Percentiles rank a stretch among this genome's conserved stretches.
Conservation (phyloP, 106 monocot species). For the Gastrodia elata region DNA sequence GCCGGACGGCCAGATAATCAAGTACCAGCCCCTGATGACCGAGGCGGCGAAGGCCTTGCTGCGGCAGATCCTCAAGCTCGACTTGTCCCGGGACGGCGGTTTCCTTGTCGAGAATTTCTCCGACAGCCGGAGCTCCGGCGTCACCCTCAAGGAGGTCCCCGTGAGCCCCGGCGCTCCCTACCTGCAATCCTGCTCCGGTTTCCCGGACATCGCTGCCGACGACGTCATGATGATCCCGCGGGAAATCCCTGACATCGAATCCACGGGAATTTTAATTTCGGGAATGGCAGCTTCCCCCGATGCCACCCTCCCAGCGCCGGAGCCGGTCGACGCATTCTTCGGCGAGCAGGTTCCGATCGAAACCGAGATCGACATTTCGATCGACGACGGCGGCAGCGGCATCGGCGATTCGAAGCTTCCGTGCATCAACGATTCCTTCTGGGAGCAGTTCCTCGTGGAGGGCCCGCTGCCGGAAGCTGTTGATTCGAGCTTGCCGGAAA, state of each 20-base stretch:
- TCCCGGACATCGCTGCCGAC: neutral
- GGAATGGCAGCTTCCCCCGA: neutral
- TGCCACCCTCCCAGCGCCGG: neutral
- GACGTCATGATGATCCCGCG: neutral
- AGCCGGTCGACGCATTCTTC: neutral
- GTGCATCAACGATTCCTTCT: conserved; percentile 63
- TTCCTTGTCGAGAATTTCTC: conserved; percentile 9
- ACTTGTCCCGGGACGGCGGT: conserved; percentile 12
- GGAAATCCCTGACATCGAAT: conserved; percentile 1
- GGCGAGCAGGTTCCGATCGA: conserved; percentile 12
- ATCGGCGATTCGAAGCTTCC: conserved; percentile 43
- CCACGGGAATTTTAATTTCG: neutral
- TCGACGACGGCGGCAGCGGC: too few species aligned
- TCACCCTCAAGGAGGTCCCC: conserved; percentile 21
- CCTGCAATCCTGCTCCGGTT: neutral
- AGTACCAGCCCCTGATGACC: conserved; percentile 20
- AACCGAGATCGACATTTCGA: conserved; percentile 21
- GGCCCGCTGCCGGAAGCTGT: conserved; percentile 41
- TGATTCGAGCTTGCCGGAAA: conserved; percentile 25
- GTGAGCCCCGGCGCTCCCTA: neutral
- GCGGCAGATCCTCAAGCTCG: conserved; percentile 16
- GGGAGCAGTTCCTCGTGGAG: conserved; percentile 65
- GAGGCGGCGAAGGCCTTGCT: conserved; percentile 16
- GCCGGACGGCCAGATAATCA: conserved; percentile 27
- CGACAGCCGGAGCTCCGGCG: conserved; percentile 6